Evolutionary conservation across 2,329 filamentous ascomycete genomes (phyloP), one percentile per base, ranked within the genome.

Genomic region (Lachnellula subtilissima): DNA sequence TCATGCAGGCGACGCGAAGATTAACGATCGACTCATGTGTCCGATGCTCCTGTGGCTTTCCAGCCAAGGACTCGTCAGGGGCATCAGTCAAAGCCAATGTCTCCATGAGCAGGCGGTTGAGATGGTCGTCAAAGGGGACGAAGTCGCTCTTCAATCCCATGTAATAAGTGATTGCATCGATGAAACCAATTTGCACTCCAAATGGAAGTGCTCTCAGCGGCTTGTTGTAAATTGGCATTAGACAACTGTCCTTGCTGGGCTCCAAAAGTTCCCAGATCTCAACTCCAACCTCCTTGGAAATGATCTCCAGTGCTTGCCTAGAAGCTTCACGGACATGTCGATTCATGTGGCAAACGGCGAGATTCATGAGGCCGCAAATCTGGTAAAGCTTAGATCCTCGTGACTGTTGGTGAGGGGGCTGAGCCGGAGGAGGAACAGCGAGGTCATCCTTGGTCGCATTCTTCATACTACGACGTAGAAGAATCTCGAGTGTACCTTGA

Each of bases 91-190:
- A 76, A 11, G 93, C 94, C 42, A 99, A 78, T 5, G 93, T 95
- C 73, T 99, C 94, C 82, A 95, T 89, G 57, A 99, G 80, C 43
- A 99, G 77, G 46, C 94, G 84, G 63, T 94, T 96, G 25, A 97
- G 79, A 61, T 92, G 86, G 50, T 97, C 93, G 63, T 97, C 94
- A 70, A 97, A 96, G 7, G 87, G 84, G 25, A 99, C 85, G 67
- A 97, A 93, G 62, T 94, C 88, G 49, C 87, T 85, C 70, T 95
- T 93, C 49, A 99, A 79, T 55, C 87, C 87, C 75, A 99, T 83
- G 69, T 95, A 95, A 72, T 95, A 99, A 0, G 91, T 96, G 69
- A 99, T 91, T 1, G 94, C 94, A 70, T 99, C 95, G 64, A 99
- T 97, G 69, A 96, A 97, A 4, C 94, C 95, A 64, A 99, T 99